A percentile compares a stretch with the other conserved stretches of the same genome.
These are phyloP conservation scores for Crithidia expoeki DNA, from an alignment of 208 protist species.

Conservation along the genomic window DNA sequence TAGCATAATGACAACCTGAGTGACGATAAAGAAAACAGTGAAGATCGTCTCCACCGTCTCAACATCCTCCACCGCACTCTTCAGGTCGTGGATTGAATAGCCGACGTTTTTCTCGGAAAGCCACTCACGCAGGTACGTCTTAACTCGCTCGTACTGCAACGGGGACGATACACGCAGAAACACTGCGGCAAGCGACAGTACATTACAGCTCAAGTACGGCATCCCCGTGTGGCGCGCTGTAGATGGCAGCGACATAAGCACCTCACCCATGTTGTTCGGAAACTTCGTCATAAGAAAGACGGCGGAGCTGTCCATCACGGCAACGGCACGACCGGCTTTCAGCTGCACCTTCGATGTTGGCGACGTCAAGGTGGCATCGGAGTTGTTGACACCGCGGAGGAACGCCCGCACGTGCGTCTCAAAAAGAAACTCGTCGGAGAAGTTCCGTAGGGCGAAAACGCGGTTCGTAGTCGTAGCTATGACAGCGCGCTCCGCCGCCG, in stretches of 20 bases:
- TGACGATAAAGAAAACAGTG: constrained; percentile 89
- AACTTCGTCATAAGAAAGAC: constrained; percentile 48
- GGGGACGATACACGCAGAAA: constrained; percentile 27
- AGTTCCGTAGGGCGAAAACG: constrained; percentile 20
- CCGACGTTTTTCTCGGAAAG: constrained; percentile 4
- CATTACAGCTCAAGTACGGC: constrained; percentile 33
- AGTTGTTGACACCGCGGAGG: constrained; percentile 10
- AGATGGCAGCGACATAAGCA: constrained; percentile 27
- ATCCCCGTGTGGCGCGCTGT: constrained; percentile 12
- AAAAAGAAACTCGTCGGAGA: constrained; percentile 15
- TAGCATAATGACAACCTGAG: constrained; percentile 83
- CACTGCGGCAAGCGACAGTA: constrained; percentile 3
- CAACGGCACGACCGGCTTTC: not conserved
- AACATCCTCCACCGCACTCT: constrained; percentile 29
- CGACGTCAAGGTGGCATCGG: not conserved
- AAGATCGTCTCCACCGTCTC: constrained; percentile 64
- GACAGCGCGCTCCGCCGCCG: constrained; percentile 21
- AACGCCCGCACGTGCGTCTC: not conserved
- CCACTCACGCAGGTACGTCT: constrained; percentile 11
- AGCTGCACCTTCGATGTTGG: not conserved
- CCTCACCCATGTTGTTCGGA: constrained; percentile 41
- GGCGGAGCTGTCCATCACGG: constrained; percentile 45
- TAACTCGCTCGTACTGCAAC: constrained; percentile 19
- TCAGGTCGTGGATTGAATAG: constrained; percentile 21
- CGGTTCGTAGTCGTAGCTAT: constrained; percentile 39